Conservation (phyloP, 495 filamentous ascomycete genomes). For the Chaetomium fimeti region DNA sequence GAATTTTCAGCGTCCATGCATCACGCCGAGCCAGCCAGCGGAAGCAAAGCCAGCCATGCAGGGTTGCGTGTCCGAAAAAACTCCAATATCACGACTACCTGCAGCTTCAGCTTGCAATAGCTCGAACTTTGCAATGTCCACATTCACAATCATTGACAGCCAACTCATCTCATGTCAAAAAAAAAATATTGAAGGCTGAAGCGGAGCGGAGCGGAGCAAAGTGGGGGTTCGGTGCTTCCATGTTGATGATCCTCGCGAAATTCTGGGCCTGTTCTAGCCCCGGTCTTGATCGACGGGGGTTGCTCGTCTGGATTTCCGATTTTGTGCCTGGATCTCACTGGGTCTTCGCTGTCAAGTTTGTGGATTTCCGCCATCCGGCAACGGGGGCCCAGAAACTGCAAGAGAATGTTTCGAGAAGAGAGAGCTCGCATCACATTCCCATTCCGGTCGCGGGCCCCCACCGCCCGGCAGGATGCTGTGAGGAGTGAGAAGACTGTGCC, state of each 20-base stretch:
- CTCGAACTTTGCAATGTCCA: not conserved
- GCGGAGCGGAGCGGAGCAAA: not conserved
- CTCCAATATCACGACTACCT: conserved; percentile 6
- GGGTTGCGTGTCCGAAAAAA: not conserved
- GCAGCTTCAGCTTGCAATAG: conserved; percentile 12
- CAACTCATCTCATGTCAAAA: not conserved
- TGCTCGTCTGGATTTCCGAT: not conserved
- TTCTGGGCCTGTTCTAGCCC: conserved; percentile 10
- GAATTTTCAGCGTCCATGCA: not conserved
- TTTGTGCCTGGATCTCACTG: not conserved
- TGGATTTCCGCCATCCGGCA: not conserved
- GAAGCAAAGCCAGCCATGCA: not conserved
- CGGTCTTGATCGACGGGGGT: not conserved
- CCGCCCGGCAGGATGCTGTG: not conserved
- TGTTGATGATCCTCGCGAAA: not conserved
- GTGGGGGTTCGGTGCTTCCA: not conserved
- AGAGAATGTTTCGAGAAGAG: not conserved
- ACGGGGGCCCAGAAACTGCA: not conserved
- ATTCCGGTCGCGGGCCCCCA: not conserved
- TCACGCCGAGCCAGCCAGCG: not conserved
- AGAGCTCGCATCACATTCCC: conserved; percentile 9
- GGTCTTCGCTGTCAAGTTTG: not conserved
- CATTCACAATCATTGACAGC: too few relatives aligned
- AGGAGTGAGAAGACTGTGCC: too few relatives aligned
- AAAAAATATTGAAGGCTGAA: conserved; percentile 1